Evolutionary conservation across 345 rosid genomes (phyloP).

Genomic region (Stellera chamaejasme): DNA sequence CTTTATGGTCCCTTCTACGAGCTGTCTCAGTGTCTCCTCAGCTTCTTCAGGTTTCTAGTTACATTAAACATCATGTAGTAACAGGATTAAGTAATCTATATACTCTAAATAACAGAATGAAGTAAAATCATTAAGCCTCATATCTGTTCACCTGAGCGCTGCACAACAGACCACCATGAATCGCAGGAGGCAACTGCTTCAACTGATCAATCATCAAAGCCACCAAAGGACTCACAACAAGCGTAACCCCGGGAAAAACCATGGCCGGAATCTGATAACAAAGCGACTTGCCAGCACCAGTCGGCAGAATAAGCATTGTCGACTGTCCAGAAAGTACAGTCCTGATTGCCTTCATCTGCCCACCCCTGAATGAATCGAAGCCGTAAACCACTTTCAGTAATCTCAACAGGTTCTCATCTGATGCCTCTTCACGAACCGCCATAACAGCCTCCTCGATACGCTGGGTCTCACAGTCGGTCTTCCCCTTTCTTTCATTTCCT

Average conservation of each 20-base stretch:
- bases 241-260: slow-evolving; percentile 66
- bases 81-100: slow-evolving; percentile 7
- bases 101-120: slow-evolving; percentile 1
- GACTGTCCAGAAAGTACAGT: slow-evolving; percentile 60
- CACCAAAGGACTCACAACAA: slow-evolving; percentile 70
- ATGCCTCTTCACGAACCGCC: slow-evolving; percentile 39
- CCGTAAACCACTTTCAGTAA: slow-evolving; percentile 50
- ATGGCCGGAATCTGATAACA: slow-evolving; percentile 93
- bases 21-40: slow-evolving; percentile 53
- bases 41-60: slow-evolving; percentile 69
- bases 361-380: slow-evolving; percentile 44
- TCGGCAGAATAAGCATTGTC: slow-evolving; percentile 79
- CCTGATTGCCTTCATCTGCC: slow-evolving; percentile 55
- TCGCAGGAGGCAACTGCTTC: slow-evolving; percentile 63
- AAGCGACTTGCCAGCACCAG: slow-evolving; percentile 88
- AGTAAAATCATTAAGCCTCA: no score
- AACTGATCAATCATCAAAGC: slow-evolving; percentile 96
- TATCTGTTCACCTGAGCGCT: slow-evolving; percentile 58
- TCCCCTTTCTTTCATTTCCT: slow-evolving; percentile 16
- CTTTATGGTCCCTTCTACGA: slow-evolving; percentile 67
- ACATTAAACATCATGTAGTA: slow-evolving; percentile 3
- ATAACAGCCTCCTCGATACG: slow-evolving; percentile 40
- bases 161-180: slow-evolving; percentile 67
- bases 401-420: slow-evolving; percentile 49
- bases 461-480: slow-evolving; percentile 9